Evolutionary conservation across 179 eudicot genomes (phyloP).

Genomic region (Amaranthus tricolor): DNA sequence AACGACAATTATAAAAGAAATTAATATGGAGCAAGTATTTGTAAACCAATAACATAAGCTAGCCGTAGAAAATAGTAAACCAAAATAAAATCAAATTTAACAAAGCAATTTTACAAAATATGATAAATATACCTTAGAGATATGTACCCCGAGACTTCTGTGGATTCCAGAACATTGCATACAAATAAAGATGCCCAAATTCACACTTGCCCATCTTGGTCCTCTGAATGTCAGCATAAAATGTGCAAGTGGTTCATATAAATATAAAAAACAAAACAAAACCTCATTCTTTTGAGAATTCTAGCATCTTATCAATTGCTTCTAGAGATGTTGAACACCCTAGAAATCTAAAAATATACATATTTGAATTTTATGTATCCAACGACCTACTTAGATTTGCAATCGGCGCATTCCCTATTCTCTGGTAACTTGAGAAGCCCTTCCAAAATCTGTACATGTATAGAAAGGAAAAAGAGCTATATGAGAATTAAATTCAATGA

Average conservation of each 20-base stretch:
- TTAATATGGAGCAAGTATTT: too few species aligned
- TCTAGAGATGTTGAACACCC: constrained; percentile 9
- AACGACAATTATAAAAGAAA: neutral
- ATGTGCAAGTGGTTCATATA: neutral
- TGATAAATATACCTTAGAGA: constrained; percentile 67
- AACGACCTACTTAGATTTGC: constrained; percentile 57
- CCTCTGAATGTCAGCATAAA: constrained; percentile 51
- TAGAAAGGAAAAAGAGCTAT: constrained; percentile 4
- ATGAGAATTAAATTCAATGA: neutral
- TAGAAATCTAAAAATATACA: constrained; percentile 1
- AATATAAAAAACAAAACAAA: neutral
- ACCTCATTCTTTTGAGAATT: neutral
- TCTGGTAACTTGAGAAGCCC: constrained; percentile 96
- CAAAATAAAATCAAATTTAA: neutral
- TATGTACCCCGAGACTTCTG: constrained; percentile 97
- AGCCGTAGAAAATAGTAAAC: neutral
- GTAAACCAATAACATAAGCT: neutral
- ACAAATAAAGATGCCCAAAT: constrained; percentile 87
- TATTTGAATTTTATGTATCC: constrained; percentile 13
- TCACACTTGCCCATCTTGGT: constrained; percentile 99
- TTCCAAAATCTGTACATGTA: constrained; percentile 72
- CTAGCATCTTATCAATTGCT: neutral
- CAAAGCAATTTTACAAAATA: neutral
- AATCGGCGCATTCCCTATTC: constrained; percentile 97
- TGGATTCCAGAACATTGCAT: constrained; percentile 98